Conservation (phyloP, 225 moss, liverwort and hornwort genomes). For the Marchantia polymorpha region DNA sequence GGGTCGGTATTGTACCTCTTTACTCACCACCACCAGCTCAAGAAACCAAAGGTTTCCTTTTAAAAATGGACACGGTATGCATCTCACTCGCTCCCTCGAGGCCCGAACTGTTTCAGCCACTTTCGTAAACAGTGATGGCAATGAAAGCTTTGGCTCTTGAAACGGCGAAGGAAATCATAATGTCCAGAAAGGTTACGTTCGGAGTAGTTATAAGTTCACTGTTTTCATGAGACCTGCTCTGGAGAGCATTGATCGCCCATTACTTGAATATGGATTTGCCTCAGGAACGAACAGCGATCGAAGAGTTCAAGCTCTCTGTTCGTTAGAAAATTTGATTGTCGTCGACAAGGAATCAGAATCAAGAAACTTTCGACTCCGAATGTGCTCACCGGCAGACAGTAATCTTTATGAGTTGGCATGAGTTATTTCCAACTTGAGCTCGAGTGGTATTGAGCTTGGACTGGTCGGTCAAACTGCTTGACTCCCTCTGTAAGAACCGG, state of each 20-base stretch:
- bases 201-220: neutral
- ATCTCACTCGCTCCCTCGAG: neutral
- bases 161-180: neutral
- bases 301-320: neutral
- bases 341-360: neutral
- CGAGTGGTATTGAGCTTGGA: neutral
- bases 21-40: neutral
- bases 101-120: neutral
- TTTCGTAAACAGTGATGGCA: neutral
- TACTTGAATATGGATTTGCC: neutral
- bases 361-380: neutral
- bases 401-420: neutral
- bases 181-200: neutral
- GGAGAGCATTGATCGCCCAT: neutral
- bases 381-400: neutral
- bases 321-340: neutral
- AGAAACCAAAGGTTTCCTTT: no score
- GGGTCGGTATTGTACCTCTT: neutral
- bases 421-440: neutral
- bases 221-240: neutral
- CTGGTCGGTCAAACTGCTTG: neutral
- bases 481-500: neutral
- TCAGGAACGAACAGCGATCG: neutral
- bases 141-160: neutral
- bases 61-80: neutral